Evolutionary conservation across 371 early-diverging fungal species (phyloP).

Genomic region (Coemansia sp.): DNA sequence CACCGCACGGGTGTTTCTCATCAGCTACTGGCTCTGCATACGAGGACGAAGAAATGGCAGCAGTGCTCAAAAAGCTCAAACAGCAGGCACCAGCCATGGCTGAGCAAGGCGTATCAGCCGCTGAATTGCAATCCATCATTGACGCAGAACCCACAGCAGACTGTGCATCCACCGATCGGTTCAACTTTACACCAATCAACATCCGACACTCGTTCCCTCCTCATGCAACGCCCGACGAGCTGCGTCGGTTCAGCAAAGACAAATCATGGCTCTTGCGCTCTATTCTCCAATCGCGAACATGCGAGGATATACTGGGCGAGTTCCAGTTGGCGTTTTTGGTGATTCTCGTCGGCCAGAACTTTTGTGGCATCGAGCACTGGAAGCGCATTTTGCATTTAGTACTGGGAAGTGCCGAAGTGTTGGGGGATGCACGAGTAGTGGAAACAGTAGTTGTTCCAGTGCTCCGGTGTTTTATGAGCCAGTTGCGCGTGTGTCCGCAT

Average conservation of each 20-base stretch:
- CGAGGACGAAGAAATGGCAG: constrained; percentile 54
- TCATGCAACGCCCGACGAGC: constrained; percentile 68
- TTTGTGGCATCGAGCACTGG: constrained; percentile 88
- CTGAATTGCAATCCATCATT: constrained; percentile 29
- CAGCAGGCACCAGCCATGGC: not conserved
- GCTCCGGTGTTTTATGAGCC: constrained; percentile 59
- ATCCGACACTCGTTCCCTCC: constrained; percentile 77
- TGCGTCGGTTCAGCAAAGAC: constrained; percentile 84
- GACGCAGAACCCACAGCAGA: not conserved
- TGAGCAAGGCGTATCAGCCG: constrained; percentile 8
- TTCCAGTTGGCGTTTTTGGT: constrained; percentile 78
- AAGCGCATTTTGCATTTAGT: constrained; percentile 74
- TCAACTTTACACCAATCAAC: constrained; percentile 68
- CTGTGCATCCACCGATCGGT: not conserved
- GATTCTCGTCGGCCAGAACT: constrained; percentile 81
- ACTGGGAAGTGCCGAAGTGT: constrained; percentile 63
- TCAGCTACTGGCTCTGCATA: constrained; percentile 56
- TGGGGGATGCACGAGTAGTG: constrained; percentile 44
- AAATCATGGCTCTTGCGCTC: constrained; percentile 79
- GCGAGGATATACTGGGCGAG: constrained; percentile 66
- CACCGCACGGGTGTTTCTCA: constrained; percentile 56
- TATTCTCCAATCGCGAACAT: constrained; percentile 51
- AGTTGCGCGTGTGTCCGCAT: constrained; percentile 74
- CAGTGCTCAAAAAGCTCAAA: constrained; percentile 30
- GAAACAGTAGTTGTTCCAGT: constrained; percentile 2